A percentile compares a stretch with the other conserved stretches of the same genome.
These are phyloP conservation scores for Blastomyces emzantsi DNA, from an alignment of 2,329 filamentous ascomycete genomes.

Conservation along the genomic window DNA sequence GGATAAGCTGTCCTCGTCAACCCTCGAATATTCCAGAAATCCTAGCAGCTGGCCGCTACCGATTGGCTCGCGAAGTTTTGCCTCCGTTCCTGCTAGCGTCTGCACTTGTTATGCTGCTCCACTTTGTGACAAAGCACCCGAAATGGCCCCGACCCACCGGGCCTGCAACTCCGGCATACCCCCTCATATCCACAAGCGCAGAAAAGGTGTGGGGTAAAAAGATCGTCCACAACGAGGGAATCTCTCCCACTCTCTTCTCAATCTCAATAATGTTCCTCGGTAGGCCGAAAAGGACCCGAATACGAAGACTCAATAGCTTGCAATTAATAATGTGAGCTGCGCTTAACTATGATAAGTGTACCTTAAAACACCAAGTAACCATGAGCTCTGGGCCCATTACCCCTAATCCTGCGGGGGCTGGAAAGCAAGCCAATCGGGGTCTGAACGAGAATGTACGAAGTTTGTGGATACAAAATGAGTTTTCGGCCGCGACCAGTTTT, in stretches of 20 bases:
- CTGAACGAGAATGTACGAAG: not conserved
- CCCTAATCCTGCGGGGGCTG: slow-evolving; percentile 8
- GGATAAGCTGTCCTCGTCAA: no score
- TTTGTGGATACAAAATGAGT: slow-evolving; percentile 6
- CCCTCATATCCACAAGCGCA: not conserved
- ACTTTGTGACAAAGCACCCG: not conserved
- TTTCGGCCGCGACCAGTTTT: not conserved
- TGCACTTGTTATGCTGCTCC: not conserved
- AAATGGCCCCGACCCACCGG: not conserved
- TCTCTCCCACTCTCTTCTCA: not conserved
- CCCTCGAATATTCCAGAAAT: not conserved
- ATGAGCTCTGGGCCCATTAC: not conserved
- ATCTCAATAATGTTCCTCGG: not conserved
- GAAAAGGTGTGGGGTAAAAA: not conserved
- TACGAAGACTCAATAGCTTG: not conserved
- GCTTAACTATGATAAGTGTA: no score
- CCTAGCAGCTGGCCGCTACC: not conserved
- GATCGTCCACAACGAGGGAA: not conserved
- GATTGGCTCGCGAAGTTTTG: not conserved
- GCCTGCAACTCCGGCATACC: not conserved
- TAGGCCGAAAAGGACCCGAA: not conserved
- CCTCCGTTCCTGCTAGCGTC: not conserved
- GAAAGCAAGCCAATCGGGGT: slow-evolving; percentile 8
- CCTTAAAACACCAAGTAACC: not conserved
- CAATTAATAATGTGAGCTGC: not conserved